Base-by-base conservation (phyloP, 2,329 filamentous ascomycete genomes). In the Leptographium procerum region DNA sequence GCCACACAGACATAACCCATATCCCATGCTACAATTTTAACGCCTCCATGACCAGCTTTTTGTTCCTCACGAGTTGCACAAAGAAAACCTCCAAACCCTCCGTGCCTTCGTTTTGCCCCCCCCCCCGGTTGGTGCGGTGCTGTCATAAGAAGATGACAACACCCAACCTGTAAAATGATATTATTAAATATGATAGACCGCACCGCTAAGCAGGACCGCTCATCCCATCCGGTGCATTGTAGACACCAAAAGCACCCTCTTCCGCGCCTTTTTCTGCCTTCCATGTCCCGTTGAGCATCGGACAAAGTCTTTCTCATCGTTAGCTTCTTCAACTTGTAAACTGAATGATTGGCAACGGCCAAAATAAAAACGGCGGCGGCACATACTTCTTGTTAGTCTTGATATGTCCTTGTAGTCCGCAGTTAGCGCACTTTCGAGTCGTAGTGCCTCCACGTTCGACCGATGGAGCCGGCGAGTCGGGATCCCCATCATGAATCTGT, bases 341-440 rank as follows among this genome's bases (percentile, higher is more conserved):
- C 62, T 64, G 63, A 19, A n/a, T 7, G 40, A 43, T 43, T 16
- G 40, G 40, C 19, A 36, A 3, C 16, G 19, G 40, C 40, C 1
- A 65, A 64, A 61, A 64, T n/a, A 65, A 69, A 63, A 68, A 64
- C 60, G 54, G 58, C 55, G 60, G 74, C 82, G 94, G 14, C 5
- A 40, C 59, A 0, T 16, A 62, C 90, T 96, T 97, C 77, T 96
- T 95, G 78, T 97, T 97, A 53, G 92, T 97, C 74, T 96, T 96
- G 78, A 99, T 99, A 69, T 99, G 94, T 34, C 94, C 94, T 57
- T 95, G 88, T 71, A 94, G 88, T 55, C 94, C 94, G 74, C 94
- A 99, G 72, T 96, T 97, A 64, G 94, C 94, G 74, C 94, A 99
- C 76, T 97, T 97, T 66, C 95, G 82, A 36, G 87, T 87, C 59